phyloP scores from a whole-genome alignment of 2,329 filamentous ascomycete genomes.

The Talaromyces sp. region DNA sequence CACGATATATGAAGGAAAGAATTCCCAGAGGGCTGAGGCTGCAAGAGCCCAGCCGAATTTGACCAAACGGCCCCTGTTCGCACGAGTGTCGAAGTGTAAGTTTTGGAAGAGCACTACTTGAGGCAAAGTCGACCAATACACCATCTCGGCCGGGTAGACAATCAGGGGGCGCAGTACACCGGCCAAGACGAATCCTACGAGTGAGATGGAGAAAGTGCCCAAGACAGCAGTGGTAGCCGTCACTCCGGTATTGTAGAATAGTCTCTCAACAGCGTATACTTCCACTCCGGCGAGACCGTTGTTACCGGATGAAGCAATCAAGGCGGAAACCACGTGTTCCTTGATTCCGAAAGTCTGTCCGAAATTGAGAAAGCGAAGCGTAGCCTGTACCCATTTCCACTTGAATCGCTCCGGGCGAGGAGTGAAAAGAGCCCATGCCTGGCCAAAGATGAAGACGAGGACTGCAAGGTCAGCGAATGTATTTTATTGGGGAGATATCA shows the following conservation, averaged over 20 bases:
- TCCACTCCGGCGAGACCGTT: constrained; percentile 23
- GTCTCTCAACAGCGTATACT: constrained; percentile 23
- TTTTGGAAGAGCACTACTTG: constrained; percentile 35
- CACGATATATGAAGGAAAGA: constrained; percentile 28
- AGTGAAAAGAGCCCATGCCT: constrained; percentile 21
- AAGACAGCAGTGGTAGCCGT: constrained; percentile 27
- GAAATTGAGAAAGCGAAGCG: constrained; percentile 23
- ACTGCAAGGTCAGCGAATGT: constrained; percentile 13
- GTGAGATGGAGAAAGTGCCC: constrained; percentile 28
- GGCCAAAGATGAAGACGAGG: constrained; percentile 22
- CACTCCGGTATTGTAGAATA: constrained; percentile 23
- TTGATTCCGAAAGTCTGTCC: constrained; percentile 24
- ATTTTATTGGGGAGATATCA: background rate
- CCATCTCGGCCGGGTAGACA: constrained; percentile 34
- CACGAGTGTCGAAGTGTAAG: constrained; percentile 30
- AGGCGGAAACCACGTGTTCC: constrained; percentile 21
- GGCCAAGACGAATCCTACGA: constrained; percentile 31
- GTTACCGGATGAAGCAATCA: constrained; percentile 24
- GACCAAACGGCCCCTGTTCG: constrained; percentile 27
- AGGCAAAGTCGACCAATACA: constrained; percentile 33
- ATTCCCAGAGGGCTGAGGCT: constrained; percentile 22
- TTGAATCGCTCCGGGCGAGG: constrained; percentile 21
- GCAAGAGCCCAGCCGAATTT: constrained; percentile 34
- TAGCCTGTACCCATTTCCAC: constrained; percentile 19
- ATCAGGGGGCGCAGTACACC: constrained; percentile 30